Base-by-base conservation (phyloP, 306 rosid species). In the Citrullus mucosospermus region DNA sequence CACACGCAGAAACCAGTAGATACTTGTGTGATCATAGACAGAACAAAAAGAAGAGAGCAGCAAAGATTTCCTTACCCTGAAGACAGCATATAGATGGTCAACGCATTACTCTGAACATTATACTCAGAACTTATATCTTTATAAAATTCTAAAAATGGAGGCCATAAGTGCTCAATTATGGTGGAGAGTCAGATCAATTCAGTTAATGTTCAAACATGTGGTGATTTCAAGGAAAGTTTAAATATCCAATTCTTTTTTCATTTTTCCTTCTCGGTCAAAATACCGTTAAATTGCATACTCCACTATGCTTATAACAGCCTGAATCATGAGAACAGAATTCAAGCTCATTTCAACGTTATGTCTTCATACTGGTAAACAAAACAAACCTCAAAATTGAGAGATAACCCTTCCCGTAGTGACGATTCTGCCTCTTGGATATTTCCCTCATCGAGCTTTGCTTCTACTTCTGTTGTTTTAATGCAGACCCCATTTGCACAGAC, bases 351-450 rank as follows among this genome's bases (percentile, higher is more conserved):
- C 57, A 28, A 51, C 5, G 18, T 48, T 28, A 30, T 16, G 28
- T 7, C 59, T 18, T 46, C 58, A 7, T 9, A 25, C 28, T 73
- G 62, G 56, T 30, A 28, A 56, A 75, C 30, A 79, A 25, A 54
- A 61, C 68, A 44, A 25, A 91, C 99, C 99, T 95, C 97, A 66
- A 79, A 91, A 84, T 84, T 95, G 87, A 95, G 87, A 1, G 97
- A 92, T 81, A 95, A 82, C 22, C 99, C 99, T 32, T 95, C 97
- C 61, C 90, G 84, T 80, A 95, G 79, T 13, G 99, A 85, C 7
- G 90, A 75, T 82, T 95, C 99, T 0, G 99, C 99, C 81, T 88
- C 97, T 81, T 92, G 88, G 84, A 92, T 90, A 70, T 95, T 91
- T 76, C 99, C 99, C 85, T 91, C 89, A 75, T 92, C 97, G 5